Conservation (phyloP, 768 basidiomycete genomes). For the Pleurotus ostreatus region DNA sequence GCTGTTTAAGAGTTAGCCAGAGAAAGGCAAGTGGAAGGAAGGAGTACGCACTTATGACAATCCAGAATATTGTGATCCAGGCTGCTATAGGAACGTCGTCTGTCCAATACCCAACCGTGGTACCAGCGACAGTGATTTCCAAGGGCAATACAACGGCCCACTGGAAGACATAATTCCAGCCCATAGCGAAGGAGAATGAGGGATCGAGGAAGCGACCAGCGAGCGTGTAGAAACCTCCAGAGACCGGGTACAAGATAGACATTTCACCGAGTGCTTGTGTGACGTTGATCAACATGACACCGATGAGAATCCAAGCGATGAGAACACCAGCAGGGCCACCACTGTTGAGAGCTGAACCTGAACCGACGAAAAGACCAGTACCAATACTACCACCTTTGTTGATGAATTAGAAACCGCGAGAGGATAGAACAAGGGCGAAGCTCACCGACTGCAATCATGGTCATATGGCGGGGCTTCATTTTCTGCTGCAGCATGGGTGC, state of each 20-base stretch:
- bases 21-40: background rate
- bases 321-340: slow-evolving; percentile 42
- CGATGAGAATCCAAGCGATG: slow-evolving; percentile 41
- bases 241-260: slow-evolving; percentile 44
- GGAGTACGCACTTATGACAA: slow-evolving; percentile 28
- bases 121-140: slow-evolving; percentile 42
- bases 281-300: slow-evolving; percentile 45
- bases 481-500: slow-evolving; percentile 44
- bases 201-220: slow-evolving; percentile 44
- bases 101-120: slow-evolving; percentile 42
- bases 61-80: slow-evolving; percentile 44
- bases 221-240: slow-evolving; percentile 45
- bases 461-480: slow-evolving; percentile 43
- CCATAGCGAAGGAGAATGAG: slow-evolving; percentile 45
- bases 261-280: slow-evolving; percentile 50
- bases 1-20: slow-evolving; percentile 17
- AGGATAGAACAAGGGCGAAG: background rate
- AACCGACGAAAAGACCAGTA: slow-evolving; percentile 46
- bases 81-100: slow-evolving; percentile 33
- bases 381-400: slow-evolving; percentile 41
- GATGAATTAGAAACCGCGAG: background rate
- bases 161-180: slow-evolving; percentile 46
- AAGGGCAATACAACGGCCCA: slow-evolving; percentile 42
- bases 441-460: slow-evolving; percentile 47
- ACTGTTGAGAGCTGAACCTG: slow-evolving; percentile 31